Base-by-base conservation (phyloP, 139 green algal species). In the Ostreobium quekettii region DNA sequence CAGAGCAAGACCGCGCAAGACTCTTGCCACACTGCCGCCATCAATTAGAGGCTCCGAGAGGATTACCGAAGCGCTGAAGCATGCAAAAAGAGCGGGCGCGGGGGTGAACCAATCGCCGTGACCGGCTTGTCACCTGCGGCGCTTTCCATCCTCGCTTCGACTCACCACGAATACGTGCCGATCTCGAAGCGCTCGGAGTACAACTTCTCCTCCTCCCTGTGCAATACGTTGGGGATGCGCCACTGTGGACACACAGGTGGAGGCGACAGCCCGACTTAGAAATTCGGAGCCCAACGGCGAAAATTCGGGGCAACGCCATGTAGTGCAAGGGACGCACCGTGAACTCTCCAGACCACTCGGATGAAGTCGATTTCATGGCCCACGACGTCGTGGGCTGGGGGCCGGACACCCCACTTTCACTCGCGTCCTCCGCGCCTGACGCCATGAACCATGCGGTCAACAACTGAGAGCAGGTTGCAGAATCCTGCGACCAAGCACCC, bases 131-230 rank as follows among this genome's bases (percentile, higher is more conserved):
- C 3, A 5, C 79, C 19, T 53, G 19, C 19, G 42, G 11, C 15
- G 19, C 42, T 53, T 53, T 53, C 42, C 42, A 53, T 53, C 19
- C 42, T 19, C 11, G 42, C 42, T 11, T 3, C 5, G 35, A 32
- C 36, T 74, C 71, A 93, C 89, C 89, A 95, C 22, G 79, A 69
- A 73, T 89, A 88, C 0, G 84, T 89, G 15, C 84, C 89, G 48
- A 89, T 74, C 26, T 90, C 82, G 67, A 95, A 95, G 0, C 67
- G 75, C 0, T 83, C 62, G 0, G 87, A 94, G 32, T 85, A 83
- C 15, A 68, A 39, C 62, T 85, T 87, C 2, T 73, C 59, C 1
- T 80, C 64, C 32, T 35, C 46, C 28, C 73, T 63, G 29, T 80
- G 67, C 0, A 35, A 11, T 24, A 75, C 83, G 56, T 81, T 78